These are phyloP conservation scores for Aspergillus fumigatiaffinis DNA, from an alignment of 2,329 filamentous ascomycete species.

Conservation along the genomic window DNA sequence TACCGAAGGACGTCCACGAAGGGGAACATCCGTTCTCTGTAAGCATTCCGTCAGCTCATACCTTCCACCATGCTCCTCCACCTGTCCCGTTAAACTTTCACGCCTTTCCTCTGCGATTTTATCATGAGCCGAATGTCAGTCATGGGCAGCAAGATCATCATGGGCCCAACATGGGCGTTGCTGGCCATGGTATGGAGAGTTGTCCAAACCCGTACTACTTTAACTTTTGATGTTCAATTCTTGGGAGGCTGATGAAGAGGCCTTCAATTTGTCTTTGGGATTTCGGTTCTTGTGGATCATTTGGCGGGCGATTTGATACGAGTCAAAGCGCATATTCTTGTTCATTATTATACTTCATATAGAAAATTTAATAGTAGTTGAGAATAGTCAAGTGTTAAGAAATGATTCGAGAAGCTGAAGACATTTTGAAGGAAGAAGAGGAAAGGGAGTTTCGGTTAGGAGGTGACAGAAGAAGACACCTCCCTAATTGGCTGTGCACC, in stretches of 20 bases:
- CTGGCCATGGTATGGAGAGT: conserved; percentile 13
- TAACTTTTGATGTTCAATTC: conserved; percentile 17
- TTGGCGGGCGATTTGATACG: not conserved
- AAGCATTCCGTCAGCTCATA: not conserved
- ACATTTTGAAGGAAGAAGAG: not conserved
- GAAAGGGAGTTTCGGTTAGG: not conserved
- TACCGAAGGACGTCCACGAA: conserved; percentile 3
- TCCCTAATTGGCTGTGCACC: not conserved
- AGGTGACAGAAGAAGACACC: not conserved
- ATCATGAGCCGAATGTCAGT: conserved; percentile 8
- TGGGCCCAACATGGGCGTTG: conserved; percentile 11
- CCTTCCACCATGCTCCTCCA: conserved; percentile 8
- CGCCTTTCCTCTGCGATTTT: conserved; percentile 13
- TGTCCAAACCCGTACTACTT: conserved; percentile 27
- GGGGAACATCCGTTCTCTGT: conserved; percentile 3
- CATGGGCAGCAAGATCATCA: conserved; percentile 7
- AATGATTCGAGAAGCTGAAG: not conserved
- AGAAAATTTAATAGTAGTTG: not conserved
- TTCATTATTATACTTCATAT: not conserved
- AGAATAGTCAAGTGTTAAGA: too few species aligned
- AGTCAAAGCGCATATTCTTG: not conserved
- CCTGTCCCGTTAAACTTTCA: conserved; percentile 6
- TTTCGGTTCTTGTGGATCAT: not conserved
- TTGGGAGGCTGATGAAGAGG: not conserved
- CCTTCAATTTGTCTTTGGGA: not conserved